Evolutionary conservation across 1,284 basidiomycete genomes (phyloP).

Genomic region (Ustilago nuda): DNA sequence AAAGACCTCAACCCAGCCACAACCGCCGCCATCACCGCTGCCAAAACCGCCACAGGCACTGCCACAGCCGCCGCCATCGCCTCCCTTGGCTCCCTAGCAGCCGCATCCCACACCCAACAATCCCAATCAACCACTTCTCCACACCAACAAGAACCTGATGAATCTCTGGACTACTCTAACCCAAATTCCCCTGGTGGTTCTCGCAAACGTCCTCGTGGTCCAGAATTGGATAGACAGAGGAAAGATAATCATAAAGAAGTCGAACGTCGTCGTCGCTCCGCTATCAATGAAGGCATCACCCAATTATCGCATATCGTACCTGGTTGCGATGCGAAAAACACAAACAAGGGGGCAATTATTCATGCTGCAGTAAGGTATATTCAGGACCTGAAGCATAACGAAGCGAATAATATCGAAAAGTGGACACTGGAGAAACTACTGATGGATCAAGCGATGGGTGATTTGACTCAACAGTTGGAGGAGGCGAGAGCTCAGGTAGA

Average conservation of each 20-base stretch:
- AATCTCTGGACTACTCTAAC: not conserved
- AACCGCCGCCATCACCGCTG: conserved; percentile 31
- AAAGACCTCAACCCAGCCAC: conserved; percentile 24
- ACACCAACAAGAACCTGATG: not conserved
- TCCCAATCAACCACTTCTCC: conserved; percentile 12
- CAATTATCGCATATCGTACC: conserved; percentile 89
- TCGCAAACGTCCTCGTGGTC: conserved; percentile 49
- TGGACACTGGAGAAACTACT: conserved; percentile 93
- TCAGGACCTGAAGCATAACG: conserved; percentile 87
- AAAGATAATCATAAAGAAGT: conserved; percentile 81
- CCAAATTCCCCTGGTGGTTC: not conserved
- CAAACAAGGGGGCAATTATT: conserved; percentile 84
- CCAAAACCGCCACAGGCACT: conserved; percentile 45
- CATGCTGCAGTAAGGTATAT: conserved; percentile 87
- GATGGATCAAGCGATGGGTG: conserved; percentile 80
- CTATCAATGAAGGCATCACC: conserved; percentile 95
- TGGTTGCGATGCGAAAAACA: conserved; percentile 79
- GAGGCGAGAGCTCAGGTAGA: conserved; percentile 56
- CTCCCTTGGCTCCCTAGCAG: conserved; percentile 56
- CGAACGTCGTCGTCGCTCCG: conserved; percentile 88
- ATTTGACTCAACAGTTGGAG: conserved; percentile 63
- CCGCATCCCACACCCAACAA: conserved; percentile 15
- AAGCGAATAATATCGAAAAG: conserved; percentile 84
- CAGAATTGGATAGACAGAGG: conserved; percentile 60
- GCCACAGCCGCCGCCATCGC: conserved; percentile 62